Base-by-base conservation (phyloP, 2,329 filamentous ascomycete genomes). In the Fusarium nurragi region DNA sequence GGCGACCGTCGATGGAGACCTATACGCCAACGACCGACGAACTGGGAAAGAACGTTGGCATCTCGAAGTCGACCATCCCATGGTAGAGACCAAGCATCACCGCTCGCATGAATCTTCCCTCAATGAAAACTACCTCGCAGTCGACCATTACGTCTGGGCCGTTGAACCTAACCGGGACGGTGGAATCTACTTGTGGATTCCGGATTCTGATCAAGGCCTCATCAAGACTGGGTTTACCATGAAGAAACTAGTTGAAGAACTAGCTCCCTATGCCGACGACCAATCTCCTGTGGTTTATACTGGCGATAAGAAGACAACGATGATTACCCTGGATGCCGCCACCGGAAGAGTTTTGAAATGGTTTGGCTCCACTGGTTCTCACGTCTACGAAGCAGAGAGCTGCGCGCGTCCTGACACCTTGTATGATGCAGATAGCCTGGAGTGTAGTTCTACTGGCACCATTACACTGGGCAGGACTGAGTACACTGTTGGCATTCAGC, bases 1-100 rank as follows among this genome's bases (percentile, higher is more conserved):
- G 91, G 94, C 95, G 92, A 98, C 95, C 87, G 92, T 98, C 88
- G 94, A 98, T 85, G 95, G 95, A 85, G 92, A 93, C 77, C 88
- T 98, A 74, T 92, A 97, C 81, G 94, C 94, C 77, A 89, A 89
- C 78, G 93, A 97, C 81, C 88, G 95, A 73, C 91, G 90, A 76
- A 95, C 91, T 49, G 95, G 95, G 71, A 85, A 89, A 65, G 85
- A 90, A 71, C 90, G 89, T 75, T 98, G 95, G 95, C 90, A 91
- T 73, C 85, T 97, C 62, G 88, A 93, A 77, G 88, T 91, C 61
- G 91, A 93, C 70, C 88, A 90, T 71, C 92, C 94, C 69, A 94
- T 97, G 87, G 90, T 98, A 64, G 91, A 97, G 78, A 97, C 93
- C 41, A 88, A 87, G 57, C 94, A 97, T 76, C 88, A 93, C 75